Evolutionary conservation across 2,329 filamentous ascomycete species (phyloP), one percentile per base, ranked within the genome.

Genomic region (Diplodia seriata): DNA sequence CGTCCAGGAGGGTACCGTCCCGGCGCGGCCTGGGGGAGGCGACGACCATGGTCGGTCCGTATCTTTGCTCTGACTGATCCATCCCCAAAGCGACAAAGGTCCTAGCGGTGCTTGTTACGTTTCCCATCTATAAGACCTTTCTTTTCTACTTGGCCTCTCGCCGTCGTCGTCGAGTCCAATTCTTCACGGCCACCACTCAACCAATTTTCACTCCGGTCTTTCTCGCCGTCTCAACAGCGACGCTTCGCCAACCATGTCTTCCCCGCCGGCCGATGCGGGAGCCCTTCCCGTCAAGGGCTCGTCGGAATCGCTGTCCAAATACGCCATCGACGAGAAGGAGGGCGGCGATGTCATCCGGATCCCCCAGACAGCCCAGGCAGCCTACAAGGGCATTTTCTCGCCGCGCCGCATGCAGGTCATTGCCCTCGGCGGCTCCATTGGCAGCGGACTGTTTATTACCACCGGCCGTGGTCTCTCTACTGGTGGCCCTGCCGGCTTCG

Each of bases 381-480:
- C 51, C 38, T 67, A 67, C 64, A 56, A 67, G 64, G 64, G 64
- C 53, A 67, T 67, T n/a, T 67, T 67, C 64, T 67, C 64, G 51
- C 64, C 64, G 14, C 51, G 54, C 11, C 51, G 53, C 15, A 67
- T 67, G 64, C 70, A 73, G 68, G 66, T 73, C 54, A 74, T 74
- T 18, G 71, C 73, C 1, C 63, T 74, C 18, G 76, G 76, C 50
- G 73, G 74, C 3, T 74, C 73, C 40, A 77, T 77, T 65, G 76
- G 76, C 38, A 72, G 71, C 50, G 76, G 75, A 64, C 70, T 77
- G 23, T 77, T 77, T 68, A 74, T 77, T 66, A 73, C 74, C 40
- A 76, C 75, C 6, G 76, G 76, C 12, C 69, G 72, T 29, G 71
- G 69, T 26, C 68, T 77, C 6, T 67, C 69, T 1, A 70, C 70